Base-by-base conservation (phyloP, 1,284 basidiomycete species). In the Leccinum pachyderme region DNA sequence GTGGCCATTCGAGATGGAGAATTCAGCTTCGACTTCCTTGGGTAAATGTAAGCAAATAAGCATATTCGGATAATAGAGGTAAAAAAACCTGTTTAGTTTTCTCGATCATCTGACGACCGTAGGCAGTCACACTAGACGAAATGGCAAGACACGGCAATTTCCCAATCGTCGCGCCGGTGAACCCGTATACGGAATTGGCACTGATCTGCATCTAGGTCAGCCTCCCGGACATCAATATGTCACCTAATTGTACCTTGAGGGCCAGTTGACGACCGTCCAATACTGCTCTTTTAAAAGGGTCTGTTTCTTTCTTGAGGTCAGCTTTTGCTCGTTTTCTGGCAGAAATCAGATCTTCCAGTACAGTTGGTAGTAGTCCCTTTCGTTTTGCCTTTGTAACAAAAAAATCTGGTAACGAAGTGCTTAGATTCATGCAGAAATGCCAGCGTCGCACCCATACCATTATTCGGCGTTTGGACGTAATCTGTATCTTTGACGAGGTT, bases 81-180 rank as follows among this genome's bases (percentile, higher is more conserved):
- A 78, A 22, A 35, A 88, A 22, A 35, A 88, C 91, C 73, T 87
- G 80, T 70, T 95, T 98, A 2, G 95, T 98, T 68, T 86, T 86
- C 71, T 98, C 94, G 59, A 98, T 98, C 95, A 98, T 98, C 70
- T 96, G 89, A 53, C 95, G 91, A 63, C 95, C 95, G 72, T 95
- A 98, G 0, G 95, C 83, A 0, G 95, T 98, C 37, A 86, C 83
- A 72, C 92, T 95, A 1, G 95, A 96, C 13, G 95, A 97, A 61
- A 98, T 98, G 3, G 92, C 77, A 41, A 98, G 77, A 76, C 95
- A 98, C 1, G 95, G 93, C 11, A 98, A 76, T 72, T 97, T 97
- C 47, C 95, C 95, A 59, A 97, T 82, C 0, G 95, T 98, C 1
- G 95, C 95, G 49, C 95, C 95, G 3, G 95, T 97, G 70, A 98